Evolutionary conservation across 306 rosid species (phyloP).

Genomic region (Calophaca sinica): DNA sequence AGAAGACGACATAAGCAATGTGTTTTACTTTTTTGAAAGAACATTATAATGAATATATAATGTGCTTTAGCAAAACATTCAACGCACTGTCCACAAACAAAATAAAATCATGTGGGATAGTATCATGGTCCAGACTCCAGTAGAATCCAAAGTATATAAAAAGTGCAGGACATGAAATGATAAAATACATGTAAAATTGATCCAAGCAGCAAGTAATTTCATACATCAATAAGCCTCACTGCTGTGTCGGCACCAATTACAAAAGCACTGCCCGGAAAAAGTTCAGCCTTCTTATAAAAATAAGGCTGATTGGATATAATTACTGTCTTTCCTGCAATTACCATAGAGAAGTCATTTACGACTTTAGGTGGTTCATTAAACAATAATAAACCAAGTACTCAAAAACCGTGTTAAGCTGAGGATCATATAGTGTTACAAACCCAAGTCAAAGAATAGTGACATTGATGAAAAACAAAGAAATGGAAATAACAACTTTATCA

Average conservation of each 20-base stretch:
- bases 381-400: constrained; percentile 29
- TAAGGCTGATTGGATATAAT: constrained; percentile 87
- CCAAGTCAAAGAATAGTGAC: not conserved
- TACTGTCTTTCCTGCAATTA: constrained; percentile 77
- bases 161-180: constrained; percentile 29
- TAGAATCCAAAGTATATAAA: constrained; percentile 2
- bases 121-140: not conserved
- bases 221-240: constrained; percentile 81
- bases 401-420: constrained; percentile 30
- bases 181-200: constrained; percentile 26
- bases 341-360: constrained; percentile 45
- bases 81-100: constrained; percentile 16
- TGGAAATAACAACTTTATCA: not conserved
- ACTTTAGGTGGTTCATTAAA: constrained; percentile 34
- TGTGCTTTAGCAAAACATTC: not conserved
- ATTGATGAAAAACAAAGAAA: constrained; percentile 19
- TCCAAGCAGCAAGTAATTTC: constrained; percentile 42
- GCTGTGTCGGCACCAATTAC: constrained; percentile 95
- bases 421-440: not conserved
- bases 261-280: constrained; percentile 93
- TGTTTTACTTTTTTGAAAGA: not conserved
- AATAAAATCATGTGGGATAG: constrained; percentile 4
- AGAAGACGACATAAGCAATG: not conserved
- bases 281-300: constrained; percentile 89
- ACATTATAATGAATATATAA: not conserved